Evolutionary conservation across 495 filamentous ascomycete genomes (phyloP).

Genomic region (Neurospora tetrasperma): DNA sequence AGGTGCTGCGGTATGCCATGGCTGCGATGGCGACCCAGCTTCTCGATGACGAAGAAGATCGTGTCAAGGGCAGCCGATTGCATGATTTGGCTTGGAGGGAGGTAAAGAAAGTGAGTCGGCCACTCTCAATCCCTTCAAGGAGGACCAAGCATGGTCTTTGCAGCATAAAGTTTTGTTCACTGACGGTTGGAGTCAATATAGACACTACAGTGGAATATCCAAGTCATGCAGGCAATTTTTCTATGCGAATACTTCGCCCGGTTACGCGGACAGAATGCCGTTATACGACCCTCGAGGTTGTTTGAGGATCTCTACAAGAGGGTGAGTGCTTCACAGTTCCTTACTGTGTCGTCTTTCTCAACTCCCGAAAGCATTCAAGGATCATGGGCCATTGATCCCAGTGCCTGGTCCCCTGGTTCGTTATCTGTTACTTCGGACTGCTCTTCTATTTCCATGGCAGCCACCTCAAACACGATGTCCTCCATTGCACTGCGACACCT

Average conservation of each 20-base stretch:
- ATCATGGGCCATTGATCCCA: constrained; percentile 27
- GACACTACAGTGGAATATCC: constrained; percentile 34
- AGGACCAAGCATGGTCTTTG: not conserved
- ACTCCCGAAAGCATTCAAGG: constrained; percentile 11
- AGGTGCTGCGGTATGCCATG: constrained; percentile 37
- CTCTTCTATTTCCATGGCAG: constrained; percentile 21
- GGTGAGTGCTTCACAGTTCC: constrained; percentile 34
- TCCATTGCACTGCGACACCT: constrained; percentile 12
- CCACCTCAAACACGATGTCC: constrained; percentile 12
- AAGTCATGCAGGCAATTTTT: constrained; percentile 45
- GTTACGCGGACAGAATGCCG: constrained; percentile 40
- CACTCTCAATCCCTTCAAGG: not conserved
- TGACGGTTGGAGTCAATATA: constrained; percentile 7
- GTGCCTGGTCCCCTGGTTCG: constrained; percentile 23
- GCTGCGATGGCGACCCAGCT: constrained; percentile 39
- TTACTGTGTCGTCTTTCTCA: constrained; percentile 19
- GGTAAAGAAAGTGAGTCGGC: constrained; percentile 25
- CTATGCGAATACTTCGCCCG: constrained; percentile 44
- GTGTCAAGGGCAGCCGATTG: constrained; percentile 31
- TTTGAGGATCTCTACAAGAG: constrained; percentile 43
- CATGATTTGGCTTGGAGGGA: constrained; percentile 38
- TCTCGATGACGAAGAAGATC: constrained; percentile 34
- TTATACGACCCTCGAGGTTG: constrained; percentile 31
- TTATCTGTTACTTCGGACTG: constrained; percentile 22
- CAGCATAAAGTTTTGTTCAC: not conserved